Evolutionary conservation across 495 filamentous ascomycete genomes (phyloP).

Genomic region (Talaromyces nanjingensis): DNA sequence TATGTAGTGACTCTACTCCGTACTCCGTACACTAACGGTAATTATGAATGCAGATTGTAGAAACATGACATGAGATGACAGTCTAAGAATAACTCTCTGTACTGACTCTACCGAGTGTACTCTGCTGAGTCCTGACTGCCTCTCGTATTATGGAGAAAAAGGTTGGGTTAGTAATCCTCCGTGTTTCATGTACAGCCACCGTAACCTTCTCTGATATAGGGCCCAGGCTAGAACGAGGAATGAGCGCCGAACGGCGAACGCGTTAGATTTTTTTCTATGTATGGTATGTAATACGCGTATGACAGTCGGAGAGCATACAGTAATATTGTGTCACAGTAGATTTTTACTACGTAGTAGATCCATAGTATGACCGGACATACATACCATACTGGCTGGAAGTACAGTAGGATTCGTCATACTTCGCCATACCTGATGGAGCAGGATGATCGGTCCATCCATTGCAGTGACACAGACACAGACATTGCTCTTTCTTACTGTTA

Average conservation of each 20-base stretch:
- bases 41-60: too few relatives aligned
- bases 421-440: background rate
- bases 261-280: too few relatives aligned
- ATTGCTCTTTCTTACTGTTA: background rate
- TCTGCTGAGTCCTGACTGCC: background rate
- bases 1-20: too few relatives aligned
- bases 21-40: too few relatives aligned
- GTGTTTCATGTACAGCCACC: background rate
- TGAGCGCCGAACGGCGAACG: background rate
- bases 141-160: background rate
- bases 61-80: background rate
- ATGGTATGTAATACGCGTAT: background rate
- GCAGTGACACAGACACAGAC: background rate
- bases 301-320: background rate
- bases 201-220: background rate
- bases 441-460: background rate
- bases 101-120: background rate
- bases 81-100: background rate
- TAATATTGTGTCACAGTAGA: background rate
- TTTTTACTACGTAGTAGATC: too few relatives aligned
- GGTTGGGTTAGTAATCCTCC: background rate
- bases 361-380: too few relatives aligned
- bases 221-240: background rate
- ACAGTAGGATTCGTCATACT: background rate
- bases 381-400: background rate